Percentiles rank a stretch among this genome's conserved stretches.
Evolutionary conservation across 2,329 filamentous ascomycete genomes (phyloP).

Genomic region (Aspergillus jensenii): DNA sequence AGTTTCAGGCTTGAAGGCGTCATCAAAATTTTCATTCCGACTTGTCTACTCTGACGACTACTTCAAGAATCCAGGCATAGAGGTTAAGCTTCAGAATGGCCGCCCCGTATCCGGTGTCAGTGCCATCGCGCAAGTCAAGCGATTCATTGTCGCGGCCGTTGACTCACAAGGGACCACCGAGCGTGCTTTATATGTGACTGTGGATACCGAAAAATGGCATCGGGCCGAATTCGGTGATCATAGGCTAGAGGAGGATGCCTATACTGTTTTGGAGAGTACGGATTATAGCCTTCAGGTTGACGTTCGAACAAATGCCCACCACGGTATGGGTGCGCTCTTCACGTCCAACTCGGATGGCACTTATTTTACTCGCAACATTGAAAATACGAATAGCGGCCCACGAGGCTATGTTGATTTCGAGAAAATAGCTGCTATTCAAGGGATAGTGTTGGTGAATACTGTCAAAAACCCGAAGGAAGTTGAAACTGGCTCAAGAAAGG

Average conservation of each 20-base stretch:
- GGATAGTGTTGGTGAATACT: slow-evolving; percentile 84
- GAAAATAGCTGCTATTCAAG: slow-evolving; percentile 86
- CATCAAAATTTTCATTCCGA: slow-evolving; percentile 71
- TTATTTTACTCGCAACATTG: slow-evolving; percentile 88
- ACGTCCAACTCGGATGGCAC: slow-evolving; percentile 98
- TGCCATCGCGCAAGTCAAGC: slow-evolving; percentile 80
- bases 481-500: slow-evolving; percentile 57
- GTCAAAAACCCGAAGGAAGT: slow-evolving; percentile 85
- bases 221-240: slow-evolving; percentile 87
- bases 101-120: slow-evolving; percentile 76
- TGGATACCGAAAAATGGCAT: slow-evolving; percentile 84
- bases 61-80: slow-evolving; percentile 64
- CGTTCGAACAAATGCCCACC: slow-evolving; percentile 68
- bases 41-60: slow-evolving; percentile 80
- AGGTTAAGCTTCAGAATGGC: slow-evolving; percentile 73
- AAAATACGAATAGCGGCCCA: slow-evolving; percentile 83
- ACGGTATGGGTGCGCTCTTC: slow-evolving; percentile 82
- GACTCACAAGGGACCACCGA: slow-evolving; percentile 79
- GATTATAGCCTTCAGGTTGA: slow-evolving; percentile 98
- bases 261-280: slow-evolving; percentile 92
- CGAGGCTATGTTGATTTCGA: slow-evolving; percentile 88
- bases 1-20: slow-evolving; percentile 68
- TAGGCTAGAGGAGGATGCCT: slow-evolving; percentile 79
- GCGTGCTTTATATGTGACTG: slow-evolving; percentile 85
- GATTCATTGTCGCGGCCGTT: slow-evolving; percentile 80